Conservation (phyloP, 2,329 filamentous ascomycete species). For the Podosphaera leucotricha region DNA sequence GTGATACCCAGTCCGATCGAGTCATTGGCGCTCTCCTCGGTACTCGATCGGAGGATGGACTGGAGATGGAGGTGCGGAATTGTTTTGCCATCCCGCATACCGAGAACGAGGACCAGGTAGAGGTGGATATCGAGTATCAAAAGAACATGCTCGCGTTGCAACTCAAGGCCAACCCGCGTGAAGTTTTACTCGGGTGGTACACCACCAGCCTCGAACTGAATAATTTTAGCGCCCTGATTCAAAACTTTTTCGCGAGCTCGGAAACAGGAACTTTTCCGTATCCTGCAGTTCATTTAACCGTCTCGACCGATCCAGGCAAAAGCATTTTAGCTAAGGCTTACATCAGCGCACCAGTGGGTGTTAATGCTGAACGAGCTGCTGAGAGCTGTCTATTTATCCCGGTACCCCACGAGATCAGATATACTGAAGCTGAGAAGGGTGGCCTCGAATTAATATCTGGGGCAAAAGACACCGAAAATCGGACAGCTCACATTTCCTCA, state of each 20-base stretch:
- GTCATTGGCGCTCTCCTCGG: slow-evolving; percentile 94
- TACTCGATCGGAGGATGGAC: slow-evolving; percentile 83
- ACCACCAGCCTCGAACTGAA: slow-evolving; percentile 92
- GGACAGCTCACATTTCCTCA: slow-evolving; percentile 49
- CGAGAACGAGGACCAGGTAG: slow-evolving; percentile 94
- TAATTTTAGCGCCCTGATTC: slow-evolving; percentile 93
- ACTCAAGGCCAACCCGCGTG: slow-evolving; percentile 79
- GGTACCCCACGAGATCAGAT: slow-evolving; percentile 82
- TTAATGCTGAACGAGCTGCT: slow-evolving; percentile 80
- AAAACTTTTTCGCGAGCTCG: slow-evolving; percentile 97
- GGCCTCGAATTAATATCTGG: slow-evolving; percentile 64
- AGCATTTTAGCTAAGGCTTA: slow-evolving; percentile 82
- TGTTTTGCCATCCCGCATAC: slow-evolving; percentile 97
- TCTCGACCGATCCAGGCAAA: slow-evolving; percentile 69
- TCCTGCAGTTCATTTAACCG: slow-evolving; percentile 91
- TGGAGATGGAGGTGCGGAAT: slow-evolving; percentile 84
- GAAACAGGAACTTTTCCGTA: slow-evolving; percentile 94
- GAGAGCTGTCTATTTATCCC: slow-evolving; percentile 96
- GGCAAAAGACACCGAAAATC: slow-evolving; percentile 56
- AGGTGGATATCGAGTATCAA: slow-evolving; percentile 99
- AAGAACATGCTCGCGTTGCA: slow-evolving; percentile 96
- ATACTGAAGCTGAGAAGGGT: slow-evolving; percentile 55
- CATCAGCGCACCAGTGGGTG: slow-evolving; percentile 84
- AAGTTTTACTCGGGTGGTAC: slow-evolving; percentile 94
- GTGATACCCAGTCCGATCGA: slow-evolving; percentile 61